Percentiles rank a stretch among this genome's conserved stretches.
phyloP scores from a whole-genome alignment of 2,329 filamentous ascomycete genomes.

The Orbilia blumenaviensis region DNA sequence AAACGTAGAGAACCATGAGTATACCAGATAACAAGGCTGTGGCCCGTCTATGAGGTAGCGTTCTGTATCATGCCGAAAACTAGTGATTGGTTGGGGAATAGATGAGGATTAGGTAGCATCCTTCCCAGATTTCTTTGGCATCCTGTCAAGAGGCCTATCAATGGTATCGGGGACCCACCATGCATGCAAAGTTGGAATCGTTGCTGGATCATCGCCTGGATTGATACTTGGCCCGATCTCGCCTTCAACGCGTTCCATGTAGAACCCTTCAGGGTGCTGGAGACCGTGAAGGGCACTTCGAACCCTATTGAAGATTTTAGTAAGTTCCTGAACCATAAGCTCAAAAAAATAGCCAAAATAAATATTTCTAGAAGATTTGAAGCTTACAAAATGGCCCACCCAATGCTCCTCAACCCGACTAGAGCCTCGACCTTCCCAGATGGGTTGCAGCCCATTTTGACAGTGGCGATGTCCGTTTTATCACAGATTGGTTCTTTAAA shows the following conservation, averaged over 20 bases:
- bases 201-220: slow-evolving; percentile 11
- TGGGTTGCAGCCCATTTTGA: neutral
- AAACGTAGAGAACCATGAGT: neutral
- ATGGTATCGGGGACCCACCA: slow-evolving; percentile 26
- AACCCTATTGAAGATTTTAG: slow-evolving; percentile 14
- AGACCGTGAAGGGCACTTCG: slow-evolving; percentile 30
- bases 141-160: slow-evolving; percentile 1
- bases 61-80: too few species aligned
- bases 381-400: slow-evolving; percentile 37
- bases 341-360: neutral
- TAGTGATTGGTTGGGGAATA: neutral
- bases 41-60: too few species aligned
- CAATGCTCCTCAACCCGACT: slow-evolving; percentile 22
- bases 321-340: neutral
- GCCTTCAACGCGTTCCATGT: slow-evolving; percentile 24
- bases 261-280: slow-evolving; percentile 43
- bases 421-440: slow-evolving; percentile 4
- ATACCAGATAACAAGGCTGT: too few species aligned
- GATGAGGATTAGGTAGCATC: neutral
- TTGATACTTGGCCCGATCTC: slow-evolving; percentile 26
- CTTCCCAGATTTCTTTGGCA: neutral
- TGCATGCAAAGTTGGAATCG: slow-evolving; percentile 15
- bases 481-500: slow-evolving; percentile 9
- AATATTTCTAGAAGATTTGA: neutral
- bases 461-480: slow-evolving; percentile 7